Percentiles rank a stretch among this genome's conserved stretches.
phyloP scores from a whole-genome alignment of 2,329 filamentous ascomycete genomes.

The Metarhizium robertsii region DNA sequence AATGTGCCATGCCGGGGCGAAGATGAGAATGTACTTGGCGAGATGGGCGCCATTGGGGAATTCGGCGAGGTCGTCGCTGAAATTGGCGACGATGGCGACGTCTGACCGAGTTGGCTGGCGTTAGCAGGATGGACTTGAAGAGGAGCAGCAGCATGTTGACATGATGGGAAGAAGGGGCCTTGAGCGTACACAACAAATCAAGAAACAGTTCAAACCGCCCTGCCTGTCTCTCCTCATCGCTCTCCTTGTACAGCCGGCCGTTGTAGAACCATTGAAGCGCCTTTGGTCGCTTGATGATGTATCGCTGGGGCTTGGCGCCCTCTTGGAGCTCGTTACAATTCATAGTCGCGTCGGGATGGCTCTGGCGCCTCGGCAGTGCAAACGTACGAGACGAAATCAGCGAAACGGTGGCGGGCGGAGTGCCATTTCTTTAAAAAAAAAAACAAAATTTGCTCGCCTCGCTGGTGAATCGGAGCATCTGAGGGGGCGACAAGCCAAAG shows the following conservation, averaged over 20 bases:
- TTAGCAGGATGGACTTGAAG: neutral
- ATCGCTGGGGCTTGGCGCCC: slow-evolving; percentile 19
- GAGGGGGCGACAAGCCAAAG: no score
- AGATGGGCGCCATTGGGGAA: slow-evolving; percentile 32
- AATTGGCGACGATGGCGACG: slow-evolving; percentile 40
- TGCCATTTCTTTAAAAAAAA: no score
- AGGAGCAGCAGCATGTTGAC: neutral
- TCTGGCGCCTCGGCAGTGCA: no score
- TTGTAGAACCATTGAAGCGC: slow-evolving; percentile 38
- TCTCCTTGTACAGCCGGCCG: slow-evolving; percentile 28
- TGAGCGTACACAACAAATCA: slow-evolving; percentile 32
- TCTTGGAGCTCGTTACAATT: slow-evolving; percentile 29
- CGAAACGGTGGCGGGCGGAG: no score
- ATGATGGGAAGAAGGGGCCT: no score
- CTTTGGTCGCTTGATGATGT: slow-evolving; percentile 25
- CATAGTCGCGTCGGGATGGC: slow-evolving; percentile 14
- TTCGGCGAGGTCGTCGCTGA: slow-evolving; percentile 37
- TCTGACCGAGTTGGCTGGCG: slow-evolving; percentile 12
- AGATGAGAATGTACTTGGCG: slow-evolving; percentile 38
- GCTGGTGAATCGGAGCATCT: no score
- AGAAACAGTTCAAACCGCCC: slow-evolving; percentile 40
- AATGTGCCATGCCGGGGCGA: slow-evolving; percentile 39
- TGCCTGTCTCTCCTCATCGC: slow-evolving; percentile 34
- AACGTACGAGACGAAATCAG: no score
- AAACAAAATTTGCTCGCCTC: no score